phyloP scores from a whole-genome alignment of 805 yeast species.

The Schwanniomyces sp. region DNA sequence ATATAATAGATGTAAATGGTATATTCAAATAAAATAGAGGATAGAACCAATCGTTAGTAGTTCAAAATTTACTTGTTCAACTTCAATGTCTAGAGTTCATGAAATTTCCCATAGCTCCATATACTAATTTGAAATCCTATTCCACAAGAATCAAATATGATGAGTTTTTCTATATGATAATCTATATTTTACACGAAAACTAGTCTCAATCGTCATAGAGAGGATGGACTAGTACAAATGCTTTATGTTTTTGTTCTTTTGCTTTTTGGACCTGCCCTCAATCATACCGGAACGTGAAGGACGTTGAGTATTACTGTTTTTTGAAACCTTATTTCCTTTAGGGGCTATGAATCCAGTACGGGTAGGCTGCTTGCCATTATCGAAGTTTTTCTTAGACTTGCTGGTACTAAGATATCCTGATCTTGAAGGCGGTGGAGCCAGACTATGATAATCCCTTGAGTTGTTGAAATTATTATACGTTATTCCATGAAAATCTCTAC shows the following conservation, averaged over 20 bases:
- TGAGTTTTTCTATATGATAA: neutral
- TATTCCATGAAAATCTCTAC: conserved; percentile 3
- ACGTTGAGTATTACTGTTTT: conserved; percentile 8
- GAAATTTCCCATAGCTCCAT: too few relatives aligned
- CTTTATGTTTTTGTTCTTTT: conserved; percentile 11
- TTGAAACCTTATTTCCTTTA: conserved; percentile 5
- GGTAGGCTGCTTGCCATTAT: conserved; percentile 11
- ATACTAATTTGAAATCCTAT: too few relatives aligned
- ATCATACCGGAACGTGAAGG: conserved; percentile 25
- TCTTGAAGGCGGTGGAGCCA: conserved; percentile 7
- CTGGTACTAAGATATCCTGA: conserved; percentile 5
- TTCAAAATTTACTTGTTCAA: too few relatives aligned
- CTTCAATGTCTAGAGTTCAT: too few relatives aligned
- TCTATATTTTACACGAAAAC: neutral
- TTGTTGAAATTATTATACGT: conserved; percentile 3
- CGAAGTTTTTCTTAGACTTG: neutral
- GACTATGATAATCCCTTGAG: neutral
- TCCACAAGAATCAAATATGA: too few relatives aligned
- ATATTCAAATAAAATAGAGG: too few relatives aligned
- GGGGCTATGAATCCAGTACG: conserved; percentile 15
- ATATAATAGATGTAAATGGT: too few relatives aligned
- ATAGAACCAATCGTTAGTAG: too few relatives aligned
- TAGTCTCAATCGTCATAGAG: neutral
- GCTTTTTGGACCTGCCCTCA: conserved; percentile 13
- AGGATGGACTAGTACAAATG: conserved; percentile 5